phyloP scores from a whole-genome alignment of 768 basidiomycete genomes.

The Rhizopogon vesiculosus region DNA sequence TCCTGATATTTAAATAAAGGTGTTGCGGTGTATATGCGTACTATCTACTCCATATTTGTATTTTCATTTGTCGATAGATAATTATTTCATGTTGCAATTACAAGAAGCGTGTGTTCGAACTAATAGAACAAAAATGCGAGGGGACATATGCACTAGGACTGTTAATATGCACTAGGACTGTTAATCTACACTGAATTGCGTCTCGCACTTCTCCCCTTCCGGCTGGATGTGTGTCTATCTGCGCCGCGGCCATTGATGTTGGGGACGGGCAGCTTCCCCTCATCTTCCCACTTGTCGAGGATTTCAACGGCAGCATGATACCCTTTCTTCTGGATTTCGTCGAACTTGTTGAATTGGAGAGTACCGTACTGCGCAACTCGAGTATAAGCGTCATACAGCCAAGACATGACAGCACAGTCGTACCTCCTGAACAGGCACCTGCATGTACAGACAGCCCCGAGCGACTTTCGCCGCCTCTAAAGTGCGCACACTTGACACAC shows the following conservation, averaged over 20 bases:
- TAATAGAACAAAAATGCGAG: background rate
- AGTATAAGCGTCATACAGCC: background rate
- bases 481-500: conserved; percentile 93
- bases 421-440: conserved; percentile 93
- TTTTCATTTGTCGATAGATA: conserved; percentile 4
- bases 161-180: background rate
- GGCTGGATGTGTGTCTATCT: conserved; percentile 36
- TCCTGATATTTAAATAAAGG: conserved; percentile 1
- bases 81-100: background rate
- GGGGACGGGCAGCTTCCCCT: conserved; percentile 78
- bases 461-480: conserved; percentile 93
- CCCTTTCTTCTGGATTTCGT: conserved; percentile 83
- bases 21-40: background rate
- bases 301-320: conserved; percentile 68
- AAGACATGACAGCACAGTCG: conserved; percentile 10
- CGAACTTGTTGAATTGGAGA: conserved; percentile 83
- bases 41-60: conserved; percentile 1
- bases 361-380: conserved; percentile 68
- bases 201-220: conserved; percentile 72
- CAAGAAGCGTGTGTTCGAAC: background rate
- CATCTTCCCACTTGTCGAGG: conserved; percentile 74
- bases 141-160: background rate
- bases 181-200: conserved; percentile 60
- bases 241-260: conserved; percentile 55
- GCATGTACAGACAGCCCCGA: conserved; percentile 86